These are phyloP conservation scores for Talaromyces funiculosus DNA, from an alignment of 2,329 filamentous ascomycete genomes.

Conservation along the genomic window DNA sequence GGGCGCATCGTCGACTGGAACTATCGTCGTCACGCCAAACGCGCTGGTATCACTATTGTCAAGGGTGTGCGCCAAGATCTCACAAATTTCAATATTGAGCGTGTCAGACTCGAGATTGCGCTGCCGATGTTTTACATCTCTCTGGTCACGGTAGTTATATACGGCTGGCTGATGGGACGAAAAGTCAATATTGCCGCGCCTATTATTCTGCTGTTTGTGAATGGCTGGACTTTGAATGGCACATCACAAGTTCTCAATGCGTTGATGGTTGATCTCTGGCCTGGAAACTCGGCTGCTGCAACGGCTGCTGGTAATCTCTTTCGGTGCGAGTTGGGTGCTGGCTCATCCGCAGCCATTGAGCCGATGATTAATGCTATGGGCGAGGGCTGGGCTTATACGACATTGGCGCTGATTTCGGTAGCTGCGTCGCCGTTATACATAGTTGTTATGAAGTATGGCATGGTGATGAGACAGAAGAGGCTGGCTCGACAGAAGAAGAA, in stretches of 20 bases:
- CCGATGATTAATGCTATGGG: constrained; percentile 34
- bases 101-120: constrained; percentile 36
- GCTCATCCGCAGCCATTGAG: constrained; percentile 35
- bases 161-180: constrained; percentile 38
- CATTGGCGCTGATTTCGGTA: neutral
- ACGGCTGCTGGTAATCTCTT: constrained; percentile 42
- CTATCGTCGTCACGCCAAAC: constrained; percentile 31
- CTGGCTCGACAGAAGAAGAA: neutral
- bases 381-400: constrained; percentile 19
- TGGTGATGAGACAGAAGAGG: neutral
- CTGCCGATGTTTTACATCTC: constrained; percentile 21
- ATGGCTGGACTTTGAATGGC: constrained; percentile 31
- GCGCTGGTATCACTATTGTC: constrained; percentile 26
- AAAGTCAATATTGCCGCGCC: constrained; percentile 29
- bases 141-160: constrained; percentile 24
- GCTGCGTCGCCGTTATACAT: neutral
- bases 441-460: neutral
- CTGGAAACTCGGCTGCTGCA: constrained; percentile 34
- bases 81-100: constrained; percentile 38
- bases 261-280: constrained; percentile 15
- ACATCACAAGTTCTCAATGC: neutral
- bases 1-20: constrained; percentile 40
- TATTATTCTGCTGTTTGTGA: constrained; percentile 34
- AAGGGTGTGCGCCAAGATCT: constrained; percentile 33
- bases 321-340: constrained; percentile 41